These are phyloP conservation scores for Ananas comosus DNA, from an alignment of 176 grass and related monocot genomes.

Conservation along the genomic window DNA sequence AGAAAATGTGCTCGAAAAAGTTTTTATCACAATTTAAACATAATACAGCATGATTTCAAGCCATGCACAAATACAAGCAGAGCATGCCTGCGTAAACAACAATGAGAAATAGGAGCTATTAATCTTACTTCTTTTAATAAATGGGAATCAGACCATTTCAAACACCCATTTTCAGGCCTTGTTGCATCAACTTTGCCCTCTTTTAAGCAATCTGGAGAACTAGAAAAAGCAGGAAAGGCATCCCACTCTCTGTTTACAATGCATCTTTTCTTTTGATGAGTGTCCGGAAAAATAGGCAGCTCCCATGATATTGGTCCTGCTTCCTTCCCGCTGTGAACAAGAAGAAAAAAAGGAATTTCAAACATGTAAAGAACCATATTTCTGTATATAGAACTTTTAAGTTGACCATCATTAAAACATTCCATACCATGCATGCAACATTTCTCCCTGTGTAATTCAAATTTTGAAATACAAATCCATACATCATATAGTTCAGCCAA, in stretches of 20 bases:
- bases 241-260: conserved; percentile 15
- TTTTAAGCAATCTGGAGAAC: conserved; percentile 15
- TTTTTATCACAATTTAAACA: too few species aligned
- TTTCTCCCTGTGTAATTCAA: too few species aligned
- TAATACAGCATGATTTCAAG: too few species aligned
- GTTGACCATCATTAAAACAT: not conserved
- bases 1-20: too few species aligned
- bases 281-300: conserved; percentile 16
- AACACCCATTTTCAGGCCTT: conserved; percentile 29
- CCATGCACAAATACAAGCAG: not conserved
- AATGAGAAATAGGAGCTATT: not conserved
- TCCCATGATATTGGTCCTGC: conserved; percentile 59
- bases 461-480: not conserved
- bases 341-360: conserved; percentile 19
- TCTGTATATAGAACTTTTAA: not conserved
- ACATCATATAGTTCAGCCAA: too few species aligned
- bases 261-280: conserved; percentile 23
- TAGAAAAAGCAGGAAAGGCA: conserved; percentile 35
- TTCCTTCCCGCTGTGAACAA: conserved; percentile 60
- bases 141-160: conserved; percentile 36
- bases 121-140: conserved; percentile 51
- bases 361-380: not conserved
- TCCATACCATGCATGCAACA: too few species aligned
- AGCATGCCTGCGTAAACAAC: not conserved
- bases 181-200: conserved; percentile 28